Conservation (phyloP, 441 rosid genomes). For the Jatropha multifida region DNA sequence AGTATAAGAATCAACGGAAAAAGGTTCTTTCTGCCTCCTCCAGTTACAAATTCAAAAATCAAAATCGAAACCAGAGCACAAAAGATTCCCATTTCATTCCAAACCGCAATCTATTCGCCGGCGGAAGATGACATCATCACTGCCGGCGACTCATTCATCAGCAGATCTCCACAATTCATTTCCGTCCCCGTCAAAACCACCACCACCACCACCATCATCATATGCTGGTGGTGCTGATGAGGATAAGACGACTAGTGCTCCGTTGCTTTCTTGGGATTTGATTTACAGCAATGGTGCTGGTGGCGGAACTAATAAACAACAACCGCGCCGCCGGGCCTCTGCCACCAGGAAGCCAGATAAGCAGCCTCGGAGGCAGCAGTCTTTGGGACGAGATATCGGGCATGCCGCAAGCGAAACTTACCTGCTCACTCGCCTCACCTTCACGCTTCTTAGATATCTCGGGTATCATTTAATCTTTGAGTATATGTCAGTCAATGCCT, state of each 20-base stretch:
- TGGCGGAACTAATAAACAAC: background rate
- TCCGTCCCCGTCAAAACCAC: background rate
- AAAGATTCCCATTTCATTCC: background rate
- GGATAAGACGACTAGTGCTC: background rate
- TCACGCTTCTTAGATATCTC: constrained; percentile 76
- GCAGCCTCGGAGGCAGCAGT: constrained; percentile 45
- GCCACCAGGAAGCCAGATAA: constrained; percentile 22
- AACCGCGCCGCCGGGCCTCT: constrained; percentile 47
- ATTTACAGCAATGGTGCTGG: background rate
- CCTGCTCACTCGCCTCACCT: constrained; percentile 64
- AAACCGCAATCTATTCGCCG: background rate
- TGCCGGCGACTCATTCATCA: constrained; percentile 7
- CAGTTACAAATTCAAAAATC: background rate
- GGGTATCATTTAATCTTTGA: constrained; percentile 45
- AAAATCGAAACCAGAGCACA: background rate
- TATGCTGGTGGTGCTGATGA: background rate
- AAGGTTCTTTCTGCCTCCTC: no score
- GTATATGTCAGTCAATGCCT: background rate
- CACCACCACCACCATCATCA: background rate
- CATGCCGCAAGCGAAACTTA: constrained; percentile 92
- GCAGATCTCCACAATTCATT: constrained; percentile 14
- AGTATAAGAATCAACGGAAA: background rate
- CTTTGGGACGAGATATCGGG: constrained; percentile 64
- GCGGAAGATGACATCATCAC: constrained; percentile 13
- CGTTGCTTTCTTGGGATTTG: constrained; percentile 18